Percentiles rank a stretch among this genome's conserved stretches.
Conservation (phyloP, 2,329 filamentous ascomycete species). For the Phoma sp. region DNA sequence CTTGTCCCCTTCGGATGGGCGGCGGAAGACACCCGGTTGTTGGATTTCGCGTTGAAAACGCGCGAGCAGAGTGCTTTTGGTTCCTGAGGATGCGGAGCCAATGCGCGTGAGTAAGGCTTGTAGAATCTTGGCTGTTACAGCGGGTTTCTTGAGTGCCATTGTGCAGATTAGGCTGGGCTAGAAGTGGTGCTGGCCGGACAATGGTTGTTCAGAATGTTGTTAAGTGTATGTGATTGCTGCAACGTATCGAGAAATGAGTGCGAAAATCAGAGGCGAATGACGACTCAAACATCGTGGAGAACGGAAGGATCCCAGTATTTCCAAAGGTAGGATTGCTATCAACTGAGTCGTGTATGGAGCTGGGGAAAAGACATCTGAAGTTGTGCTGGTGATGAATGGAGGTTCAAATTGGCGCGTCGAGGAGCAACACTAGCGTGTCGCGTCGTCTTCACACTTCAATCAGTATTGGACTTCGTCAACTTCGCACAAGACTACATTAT, state of each 20-base stretch:
- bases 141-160: conserved; percentile 26
- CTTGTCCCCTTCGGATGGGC: conserved; percentile 29
- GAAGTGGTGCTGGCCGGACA: neutral
- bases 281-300: neutral
- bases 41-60: conserved; percentile 55
- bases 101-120: conserved; percentile 66
- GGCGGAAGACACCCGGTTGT: conserved; percentile 4
- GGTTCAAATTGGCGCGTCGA: neutral
- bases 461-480: too few relatives aligned
- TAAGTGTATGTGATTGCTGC: neutral
- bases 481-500: too few relatives aligned
- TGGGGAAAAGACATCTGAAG: neutral
- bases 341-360: neutral
- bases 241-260: neutral
- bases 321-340: neutral
- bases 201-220: neutral
- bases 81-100: conserved; percentile 65
- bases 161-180: neutral
- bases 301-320: neutral
- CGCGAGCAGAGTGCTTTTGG: conserved; percentile 62
- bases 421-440: neutral
- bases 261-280: neutral
- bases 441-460: neutral
- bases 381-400: neutral
- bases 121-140: conserved; percentile 58